Base-by-base conservation (phyloP, 352 stramenopile genomes). In the Phytophthora lateralis region DNA sequence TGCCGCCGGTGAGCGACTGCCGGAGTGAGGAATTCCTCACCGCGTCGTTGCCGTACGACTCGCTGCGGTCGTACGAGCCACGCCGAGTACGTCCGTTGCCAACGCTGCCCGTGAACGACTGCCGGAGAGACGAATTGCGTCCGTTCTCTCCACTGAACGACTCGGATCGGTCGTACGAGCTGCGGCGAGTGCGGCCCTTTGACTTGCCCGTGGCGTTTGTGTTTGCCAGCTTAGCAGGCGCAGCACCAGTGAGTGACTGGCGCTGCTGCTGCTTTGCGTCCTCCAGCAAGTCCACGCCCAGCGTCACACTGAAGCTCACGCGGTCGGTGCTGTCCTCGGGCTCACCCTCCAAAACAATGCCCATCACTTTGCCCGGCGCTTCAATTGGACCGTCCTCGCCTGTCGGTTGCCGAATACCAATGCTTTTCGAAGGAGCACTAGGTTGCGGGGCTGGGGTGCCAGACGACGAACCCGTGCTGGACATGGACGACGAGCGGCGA, bases 241-340 rank as follows among this genome's bases (percentile, higher is more conserved):
- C 63, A 0, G 62, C 27, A 12, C 68, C 64, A 8, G 76, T 85
- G 5, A 89, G 47, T 46, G 80, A 91, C 42, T 59, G 48, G 37
- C 82, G 82, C 67, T 78, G 65, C 55, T 72, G 76, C 69, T 89
- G 79, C 69, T 79, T 88, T 15, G 78, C 79, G 41, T 92, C 82
- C 21, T 92, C 83, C 5, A 76, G 12, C 21, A 86, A 52, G 38
- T 93, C 82, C 14, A 89, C 69, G 49, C 74, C 78, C 12, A 95
- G 78, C 50, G 86, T 95, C 29, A 95, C 85, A 55, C 84, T 90
- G 59, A 93, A 95, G 68, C 85, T 92, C 63, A 94, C 85, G 49
- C 80, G 80, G 59, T 91, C 71, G 17, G 39, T 67, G 35, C 46
- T 79, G 44, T 89, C 78, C 42, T 85, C 71, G 17, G 74, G 71